These are phyloP conservation scores for Cymbidium sinense DNA, from an alignment of 106 monocot genomes.

Conservation along the genomic window DNA sequence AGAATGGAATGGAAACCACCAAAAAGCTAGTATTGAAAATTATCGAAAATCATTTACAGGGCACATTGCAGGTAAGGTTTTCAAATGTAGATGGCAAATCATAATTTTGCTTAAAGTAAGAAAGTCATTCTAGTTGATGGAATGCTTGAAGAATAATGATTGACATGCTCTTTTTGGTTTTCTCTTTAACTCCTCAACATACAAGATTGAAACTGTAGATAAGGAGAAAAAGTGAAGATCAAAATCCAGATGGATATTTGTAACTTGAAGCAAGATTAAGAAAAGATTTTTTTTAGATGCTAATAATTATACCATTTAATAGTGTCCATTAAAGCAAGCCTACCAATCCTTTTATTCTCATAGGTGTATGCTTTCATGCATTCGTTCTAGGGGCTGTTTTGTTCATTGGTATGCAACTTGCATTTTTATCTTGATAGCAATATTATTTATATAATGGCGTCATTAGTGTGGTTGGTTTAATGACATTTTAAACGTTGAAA, in stretches of 20 bases:
- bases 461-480: not conserved
- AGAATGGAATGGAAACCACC: conserved; percentile 36
- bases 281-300: not conserved
- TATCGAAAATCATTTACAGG: conserved; percentile 61
- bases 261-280: not conserved
- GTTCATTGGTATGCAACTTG: not conserved
- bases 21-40: conserved; percentile 31
- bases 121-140: not conserved
- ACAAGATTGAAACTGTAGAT: too few relatives aligned
- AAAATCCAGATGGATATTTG: too few relatives aligned
- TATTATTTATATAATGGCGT: not conserved
- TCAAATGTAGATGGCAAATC: not conserved
- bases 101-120: not conserved
- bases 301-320: not conserved
- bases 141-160: not conserved
- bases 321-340: not conserved
- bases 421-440: not conserved
- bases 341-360: not conserved
- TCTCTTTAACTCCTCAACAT: not conserved
- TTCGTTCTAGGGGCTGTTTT: not conserved
- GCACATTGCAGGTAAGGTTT: conserved; percentile 55
- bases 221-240: too few relatives aligned
- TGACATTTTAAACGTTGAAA: not conserved
- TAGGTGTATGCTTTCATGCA: not conserved
- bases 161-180: not conserved